These are phyloP conservation scores for Saturnispora kantuleensis DNA, from an alignment of 805 yeast species.

Conservation along the genomic window DNA sequence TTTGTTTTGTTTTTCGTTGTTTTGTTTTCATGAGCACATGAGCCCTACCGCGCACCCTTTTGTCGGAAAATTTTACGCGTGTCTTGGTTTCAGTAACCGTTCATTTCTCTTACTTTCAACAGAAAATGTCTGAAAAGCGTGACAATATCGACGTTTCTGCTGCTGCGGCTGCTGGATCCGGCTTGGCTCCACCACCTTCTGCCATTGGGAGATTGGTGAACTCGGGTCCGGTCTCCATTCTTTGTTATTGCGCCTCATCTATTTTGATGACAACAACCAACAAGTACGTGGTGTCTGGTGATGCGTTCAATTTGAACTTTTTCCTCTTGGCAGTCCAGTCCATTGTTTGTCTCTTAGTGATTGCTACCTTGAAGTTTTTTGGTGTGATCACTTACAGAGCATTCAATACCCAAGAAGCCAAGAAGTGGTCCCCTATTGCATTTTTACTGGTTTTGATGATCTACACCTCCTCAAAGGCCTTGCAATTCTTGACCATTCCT, in stretches of 20 bases:
- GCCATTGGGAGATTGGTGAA: conserved; percentile 29
- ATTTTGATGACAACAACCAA: conserved; percentile 96
- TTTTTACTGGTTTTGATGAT: conserved; percentile 84
- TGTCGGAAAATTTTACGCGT: no score
- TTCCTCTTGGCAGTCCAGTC: conserved; percentile 85
- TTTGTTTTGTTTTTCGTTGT: no score
- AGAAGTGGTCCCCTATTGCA: conserved; percentile 94
- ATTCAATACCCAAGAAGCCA: conserved; percentile 78
- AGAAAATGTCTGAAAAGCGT: conserved; percentile 5
- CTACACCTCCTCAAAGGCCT: conserved; percentile 91
- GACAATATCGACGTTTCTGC: background rate
- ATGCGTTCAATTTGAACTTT: conserved; percentile 69
- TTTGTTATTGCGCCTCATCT: conserved; percentile 85
- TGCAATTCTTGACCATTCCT: conserved; percentile 85
- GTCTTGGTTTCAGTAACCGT: no score
- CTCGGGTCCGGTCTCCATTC: conserved; percentile 59
- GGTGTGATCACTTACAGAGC: conserved; percentile 81
- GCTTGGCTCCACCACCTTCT: conserved; percentile 13
- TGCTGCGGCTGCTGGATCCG: conserved; percentile 12
- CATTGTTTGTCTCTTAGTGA: conserved; percentile 66
- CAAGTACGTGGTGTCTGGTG: conserved; percentile 81
- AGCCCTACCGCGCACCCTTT: no score
- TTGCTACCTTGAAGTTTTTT: conserved; percentile 59
- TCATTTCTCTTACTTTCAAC: background rate
- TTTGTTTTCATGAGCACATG: no score